Evolutionary conservation across 116 monocot species (phyloP).

Genomic region (Cymodocea nodosa): DNA sequence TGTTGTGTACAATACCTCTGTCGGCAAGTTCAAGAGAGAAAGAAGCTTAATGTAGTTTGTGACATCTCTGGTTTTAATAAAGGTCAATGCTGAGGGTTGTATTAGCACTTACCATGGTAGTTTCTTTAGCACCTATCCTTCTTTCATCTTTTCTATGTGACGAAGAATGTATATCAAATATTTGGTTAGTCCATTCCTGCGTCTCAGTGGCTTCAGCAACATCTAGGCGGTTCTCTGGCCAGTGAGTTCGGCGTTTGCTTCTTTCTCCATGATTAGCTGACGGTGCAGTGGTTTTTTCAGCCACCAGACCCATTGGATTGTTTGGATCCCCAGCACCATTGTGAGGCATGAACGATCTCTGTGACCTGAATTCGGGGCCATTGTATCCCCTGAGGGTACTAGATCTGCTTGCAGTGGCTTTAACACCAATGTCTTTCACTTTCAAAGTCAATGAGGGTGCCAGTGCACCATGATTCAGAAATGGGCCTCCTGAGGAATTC

Average conservation of each 20-base stretch:
- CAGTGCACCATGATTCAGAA: conserved; percentile 24
- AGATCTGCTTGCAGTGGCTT: conserved; percentile 15
- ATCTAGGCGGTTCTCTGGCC: conserved; percentile 30
- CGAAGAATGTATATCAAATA: conserved; percentile 45
- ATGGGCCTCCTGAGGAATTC: too few species aligned
- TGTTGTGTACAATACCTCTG: neutral
- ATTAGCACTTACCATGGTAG: conserved; percentile 34
- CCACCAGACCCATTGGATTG: conserved; percentile 21
- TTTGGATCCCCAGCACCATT: conserved; percentile 21
- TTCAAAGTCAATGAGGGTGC: conserved; percentile 20
- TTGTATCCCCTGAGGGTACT: conserved; percentile 25
- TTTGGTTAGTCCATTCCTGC: conserved; percentile 16
- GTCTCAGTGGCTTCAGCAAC: conserved; percentile 33
- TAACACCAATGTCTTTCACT: conserved; percentile 3
- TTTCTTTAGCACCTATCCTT: conserved; percentile 27
- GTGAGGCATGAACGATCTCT: conserved; percentile 24
- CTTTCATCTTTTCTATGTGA: conserved; percentile 52
- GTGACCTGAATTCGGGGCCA: conserved; percentile 28
- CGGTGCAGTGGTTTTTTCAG: conserved; percentile 21
- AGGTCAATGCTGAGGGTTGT: neutral
- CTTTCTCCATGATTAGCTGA: conserved; percentile 26
- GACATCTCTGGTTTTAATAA: neutral
- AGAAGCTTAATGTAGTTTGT: neutral
- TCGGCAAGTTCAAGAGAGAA: neutral
- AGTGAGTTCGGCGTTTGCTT: conserved; percentile 10